phyloP scores from a whole-genome alignment of 2,329 filamentous ascomycete genomes.

The Cercospora beticola region DNA sequence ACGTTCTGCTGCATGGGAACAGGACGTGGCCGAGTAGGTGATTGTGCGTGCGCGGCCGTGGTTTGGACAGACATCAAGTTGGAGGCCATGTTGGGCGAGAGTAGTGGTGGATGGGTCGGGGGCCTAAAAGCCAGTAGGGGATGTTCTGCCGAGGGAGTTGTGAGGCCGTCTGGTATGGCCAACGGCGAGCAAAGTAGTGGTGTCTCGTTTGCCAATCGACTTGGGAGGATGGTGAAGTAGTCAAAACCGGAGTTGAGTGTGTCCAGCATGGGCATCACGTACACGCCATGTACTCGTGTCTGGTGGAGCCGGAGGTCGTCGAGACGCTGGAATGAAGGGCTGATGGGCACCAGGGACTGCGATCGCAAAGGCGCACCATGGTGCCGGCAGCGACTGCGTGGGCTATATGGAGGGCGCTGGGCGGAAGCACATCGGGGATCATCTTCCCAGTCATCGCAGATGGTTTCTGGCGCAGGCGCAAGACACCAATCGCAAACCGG shows the following conservation, averaged over 20 bases:
- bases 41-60: conserved; percentile 30
- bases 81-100: conserved; percentile 21
- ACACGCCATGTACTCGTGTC: conserved; percentile 2
- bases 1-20: conserved; percentile 37
- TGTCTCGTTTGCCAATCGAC: neutral
- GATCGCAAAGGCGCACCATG: conserved; percentile 3
- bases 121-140: neutral
- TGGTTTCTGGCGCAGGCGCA: neutral
- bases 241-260: neutral
- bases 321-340: conserved; percentile 19
- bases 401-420: conserved; percentile 14
- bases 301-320: conserved; percentile 6
- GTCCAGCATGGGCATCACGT: conserved; percentile 11
- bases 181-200: neutral
- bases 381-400: conserved; percentile 3
- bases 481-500: neutral
- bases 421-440: conserved; percentile 15
- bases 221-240: conserved; percentile 2
- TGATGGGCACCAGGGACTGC: conserved; percentile 13
- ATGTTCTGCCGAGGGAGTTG: neutral
- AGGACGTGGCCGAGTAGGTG: conserved; percentile 32
- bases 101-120: neutral
- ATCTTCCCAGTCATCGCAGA: conserved; percentile 14
- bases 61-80: conserved; percentile 38
- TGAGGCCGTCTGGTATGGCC: neutral